Evolutionary conservation across 768 basidiomycete genomes (phyloP).

Genomic region (Phaeotremella fagi): DNA sequence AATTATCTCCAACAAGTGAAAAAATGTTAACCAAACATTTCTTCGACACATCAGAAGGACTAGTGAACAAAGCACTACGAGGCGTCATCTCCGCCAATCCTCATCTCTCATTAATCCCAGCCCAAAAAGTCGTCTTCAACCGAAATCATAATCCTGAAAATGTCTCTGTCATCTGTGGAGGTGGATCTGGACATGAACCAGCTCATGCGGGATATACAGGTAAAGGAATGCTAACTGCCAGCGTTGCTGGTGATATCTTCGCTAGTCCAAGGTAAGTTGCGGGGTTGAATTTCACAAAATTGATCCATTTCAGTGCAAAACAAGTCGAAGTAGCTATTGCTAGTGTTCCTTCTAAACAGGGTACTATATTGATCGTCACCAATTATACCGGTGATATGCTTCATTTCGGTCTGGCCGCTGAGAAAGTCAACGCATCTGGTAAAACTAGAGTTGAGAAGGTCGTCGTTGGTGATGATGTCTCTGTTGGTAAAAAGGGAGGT

Average conservation of each 20-base stretch:
- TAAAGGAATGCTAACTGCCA: conserved; percentile 3
- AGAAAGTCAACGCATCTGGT: conserved; percentile 65
- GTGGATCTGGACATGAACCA: conserved; percentile 5
- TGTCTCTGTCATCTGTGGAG: conserved; percentile 4
- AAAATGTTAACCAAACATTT: conserved; percentile 1
- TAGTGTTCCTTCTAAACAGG: conserved; percentile 2
- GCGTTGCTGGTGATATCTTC: conserved; percentile 4
- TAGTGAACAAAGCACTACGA: background rate
- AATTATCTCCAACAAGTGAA: no score
- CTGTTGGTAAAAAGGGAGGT: conserved; percentile 71
- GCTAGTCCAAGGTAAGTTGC: background rate
- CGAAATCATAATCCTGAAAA: background rate
- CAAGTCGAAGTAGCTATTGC: conserved; percentile 2
- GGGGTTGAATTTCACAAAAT: no score
- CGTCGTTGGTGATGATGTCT: conserved; percentile 79
- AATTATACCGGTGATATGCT: conserved; percentile 59
- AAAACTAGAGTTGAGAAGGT: conserved; percentile 63
- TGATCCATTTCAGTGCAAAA: background rate
- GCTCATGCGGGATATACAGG: conserved; percentile 1
- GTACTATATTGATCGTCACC: conserved; percentile 3
- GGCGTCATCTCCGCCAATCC: conserved; percentile 3
- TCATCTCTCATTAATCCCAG: background rate
- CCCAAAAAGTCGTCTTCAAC: conserved; percentile 6
- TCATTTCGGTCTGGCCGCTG: conserved; percentile 80
- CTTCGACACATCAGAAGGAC: background rate